These are phyloP conservation scores for Epichloe aotearoae DNA, from an alignment of 2,329 filamentous ascomycete genomes.

Conservation along the genomic window DNA sequence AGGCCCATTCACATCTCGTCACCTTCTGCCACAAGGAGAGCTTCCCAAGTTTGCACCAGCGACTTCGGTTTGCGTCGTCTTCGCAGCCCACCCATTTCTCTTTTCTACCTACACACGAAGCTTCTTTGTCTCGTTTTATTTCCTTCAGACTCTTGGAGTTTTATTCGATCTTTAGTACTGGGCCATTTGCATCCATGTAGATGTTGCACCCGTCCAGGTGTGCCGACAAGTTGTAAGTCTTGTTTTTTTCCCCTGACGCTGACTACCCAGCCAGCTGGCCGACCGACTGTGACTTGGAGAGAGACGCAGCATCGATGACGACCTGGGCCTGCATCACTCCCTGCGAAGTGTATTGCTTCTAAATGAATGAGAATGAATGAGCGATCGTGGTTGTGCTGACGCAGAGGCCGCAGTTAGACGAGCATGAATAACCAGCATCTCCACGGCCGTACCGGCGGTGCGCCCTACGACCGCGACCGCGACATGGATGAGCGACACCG, in stretches of 20 bases:
- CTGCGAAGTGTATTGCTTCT: too few relatives aligned
- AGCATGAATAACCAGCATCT: constrained; percentile 35
- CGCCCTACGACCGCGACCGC: constrained; percentile 35
- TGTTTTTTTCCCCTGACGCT: constrained; percentile 2
- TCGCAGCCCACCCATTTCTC: not conserved
- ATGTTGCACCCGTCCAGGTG: constrained; percentile 17
- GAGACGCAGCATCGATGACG: not conserved
- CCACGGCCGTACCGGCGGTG: constrained; percentile 25
- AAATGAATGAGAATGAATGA: constrained; percentile 6
- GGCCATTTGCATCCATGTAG: constrained; percentile 22
- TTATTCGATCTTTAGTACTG: not conserved
- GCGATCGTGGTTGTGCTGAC: constrained; percentile 5
- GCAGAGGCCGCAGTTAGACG: constrained; percentile 6
- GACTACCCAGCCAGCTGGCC: constrained; percentile 1
- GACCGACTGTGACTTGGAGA: not conserved
- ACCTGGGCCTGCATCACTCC: not conserved
- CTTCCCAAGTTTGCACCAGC: constrained; percentile 22
- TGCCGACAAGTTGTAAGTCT: constrained; percentile 23
- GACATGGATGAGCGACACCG: constrained; percentile 36
- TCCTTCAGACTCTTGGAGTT: not conserved
- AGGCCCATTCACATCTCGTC: constrained; percentile 19
- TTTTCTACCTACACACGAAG: not conserved
- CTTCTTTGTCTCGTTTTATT: not conserved
- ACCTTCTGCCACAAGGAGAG: constrained; percentile 17
- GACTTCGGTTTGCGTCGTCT: constrained; percentile 7